Evolutionary conservation across 225 moss, liverwort and hornwort species (phyloP), one percentile per base, ranked within the genome.

Genomic region (Thuidium tamariscinum): DNA sequence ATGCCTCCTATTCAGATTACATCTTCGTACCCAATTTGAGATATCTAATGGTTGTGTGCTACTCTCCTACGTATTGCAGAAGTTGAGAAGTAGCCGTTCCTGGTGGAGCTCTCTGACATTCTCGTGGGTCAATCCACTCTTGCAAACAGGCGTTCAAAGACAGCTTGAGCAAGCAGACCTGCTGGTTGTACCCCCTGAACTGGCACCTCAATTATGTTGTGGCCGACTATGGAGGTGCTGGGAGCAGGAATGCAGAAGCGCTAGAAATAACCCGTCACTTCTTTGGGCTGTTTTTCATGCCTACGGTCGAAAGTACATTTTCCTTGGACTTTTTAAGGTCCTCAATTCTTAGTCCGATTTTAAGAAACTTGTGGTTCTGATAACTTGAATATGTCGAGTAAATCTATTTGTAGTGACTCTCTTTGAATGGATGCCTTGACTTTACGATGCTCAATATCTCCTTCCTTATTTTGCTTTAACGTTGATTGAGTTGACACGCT

Each of bases 121-220:
- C 88, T 92, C 92, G 59, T 98, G 98, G 98, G 97, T 98, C 20
- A 94, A 92, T 67, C 96, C 98, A 37, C 88, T 98, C 34, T 89
- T 98, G 88, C 90, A 94, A 52, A 84, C 86, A 67, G 98, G 98
- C 73, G 88, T 93, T 60, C 90, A 93, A 80, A 87, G 95, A 81
- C 96, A 94, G 88, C 93, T 98, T 61, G 91, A 92, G 59, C 89
- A 90, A 61, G 83, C 87, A 75, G 97, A 98, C 88, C 88, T 98
- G 87, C 92, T 96, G 89, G 86, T 90, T 55, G 87, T 98, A 42
- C 96, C 98, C 20, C 76, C 84, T 39, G 95, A 96, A 60, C 81
- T 97, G 87, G 90, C 95, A 83, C 95, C 96, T 77, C 87, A 87
- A 56, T 82, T 89, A 59, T 94, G 98, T 88, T 97, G 97, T 89